Conservation (phyloP, 768 basidiomycete genomes). For the Candolleomyces aberdarensis region DNA sequence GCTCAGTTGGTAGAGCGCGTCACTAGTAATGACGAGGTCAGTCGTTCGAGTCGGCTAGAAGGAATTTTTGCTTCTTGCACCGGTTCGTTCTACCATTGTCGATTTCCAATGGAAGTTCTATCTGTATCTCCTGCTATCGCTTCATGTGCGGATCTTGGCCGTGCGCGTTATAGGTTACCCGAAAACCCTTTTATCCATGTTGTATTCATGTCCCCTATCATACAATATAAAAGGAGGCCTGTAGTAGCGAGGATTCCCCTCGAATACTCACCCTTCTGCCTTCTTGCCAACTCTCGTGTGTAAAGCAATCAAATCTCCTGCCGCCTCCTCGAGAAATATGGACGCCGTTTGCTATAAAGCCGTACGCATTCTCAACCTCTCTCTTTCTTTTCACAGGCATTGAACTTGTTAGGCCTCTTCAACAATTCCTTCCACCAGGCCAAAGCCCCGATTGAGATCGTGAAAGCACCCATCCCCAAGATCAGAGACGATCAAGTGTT, state of each 20-base stretch:
- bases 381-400: too few species aligned
- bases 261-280: too few species aligned
- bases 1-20: conserved; percentile 58
- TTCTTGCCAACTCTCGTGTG: too few species aligned
- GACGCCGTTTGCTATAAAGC: conserved; percentile 15
- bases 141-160: too few species aligned
- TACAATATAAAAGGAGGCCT: too few species aligned
- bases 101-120: neutral
- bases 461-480: conserved; percentile 48
- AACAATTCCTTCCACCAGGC: neutral
- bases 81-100: neutral
- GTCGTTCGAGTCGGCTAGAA: conserved; percentile 35
- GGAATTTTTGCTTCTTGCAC: conserved; percentile 14
- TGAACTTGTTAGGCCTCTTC: neutral
- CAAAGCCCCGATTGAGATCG: conserved; percentile 46
- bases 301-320: too few species aligned
- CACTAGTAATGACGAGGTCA: conserved; percentile 47
- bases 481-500: conserved; percentile 55
- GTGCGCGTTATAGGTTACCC: too few species aligned
- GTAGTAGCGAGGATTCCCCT: too few species aligned
- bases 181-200: too few species aligned
- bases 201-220: too few species aligned
- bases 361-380: conserved; percentile 1
- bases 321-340: conserved; percentile 6
- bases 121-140: too few species aligned